Evolutionary conservation across 139 green algal species (phyloP).

Genomic region (Diplosphaera chodatii): DNA sequence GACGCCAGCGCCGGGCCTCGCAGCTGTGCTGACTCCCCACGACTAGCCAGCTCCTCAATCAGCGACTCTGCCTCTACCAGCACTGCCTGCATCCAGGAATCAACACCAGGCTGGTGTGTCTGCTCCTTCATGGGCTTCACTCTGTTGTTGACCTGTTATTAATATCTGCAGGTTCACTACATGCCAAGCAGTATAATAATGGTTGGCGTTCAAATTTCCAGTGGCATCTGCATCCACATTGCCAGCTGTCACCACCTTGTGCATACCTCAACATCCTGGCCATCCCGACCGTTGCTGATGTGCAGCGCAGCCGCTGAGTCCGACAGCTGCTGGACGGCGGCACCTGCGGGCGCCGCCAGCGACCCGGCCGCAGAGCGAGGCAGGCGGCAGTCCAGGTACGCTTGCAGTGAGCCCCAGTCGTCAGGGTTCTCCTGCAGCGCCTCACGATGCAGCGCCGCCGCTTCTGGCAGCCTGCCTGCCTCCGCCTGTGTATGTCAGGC

Average conservation of each 20-base stretch:
- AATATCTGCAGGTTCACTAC: no score
- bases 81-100: conserved; percentile 16
- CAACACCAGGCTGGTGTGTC: no score
- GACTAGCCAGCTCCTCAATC: neutral
- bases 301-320: neutral
- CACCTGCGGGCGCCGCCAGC: neutral
- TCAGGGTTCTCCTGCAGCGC: conserved; percentile 36
- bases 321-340: neutral
- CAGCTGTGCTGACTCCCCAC: neutral
- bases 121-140: no score
- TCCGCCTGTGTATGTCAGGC: neutral
- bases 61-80: conserved; percentile 3
- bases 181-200: no score
- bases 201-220: no score
- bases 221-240: no score
- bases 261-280: no score
- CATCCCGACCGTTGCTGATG: neutral
- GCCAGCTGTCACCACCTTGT: no score
- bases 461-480: conserved; percentile 28
- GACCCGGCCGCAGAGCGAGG: conserved; percentile 5
- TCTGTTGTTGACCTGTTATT: no score
- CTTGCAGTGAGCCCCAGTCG: conserved; percentile 46
- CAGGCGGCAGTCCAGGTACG: conserved; percentile 57
- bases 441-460: conserved; percentile 25
- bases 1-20: conserved; percentile 16